Conservation (phyloP, 768 basidiomycete genomes). For the Tulasnella sp. region DNA sequence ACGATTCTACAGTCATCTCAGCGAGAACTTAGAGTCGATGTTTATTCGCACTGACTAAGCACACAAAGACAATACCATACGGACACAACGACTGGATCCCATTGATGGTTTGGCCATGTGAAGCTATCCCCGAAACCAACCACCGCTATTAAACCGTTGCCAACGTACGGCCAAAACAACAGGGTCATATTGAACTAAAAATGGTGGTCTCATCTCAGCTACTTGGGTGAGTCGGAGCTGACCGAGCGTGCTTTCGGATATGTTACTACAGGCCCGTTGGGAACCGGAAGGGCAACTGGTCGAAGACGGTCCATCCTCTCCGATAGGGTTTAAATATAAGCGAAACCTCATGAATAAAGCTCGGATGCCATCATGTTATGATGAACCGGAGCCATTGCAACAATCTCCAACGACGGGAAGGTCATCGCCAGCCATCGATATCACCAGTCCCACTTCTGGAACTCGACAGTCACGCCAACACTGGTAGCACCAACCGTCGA, state of each 20-base stretch:
- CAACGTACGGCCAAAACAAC: not conserved
- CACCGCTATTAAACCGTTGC: not conserved
- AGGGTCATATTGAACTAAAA: not conserved
- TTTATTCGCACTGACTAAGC: no score
- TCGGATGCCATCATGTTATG: no score
- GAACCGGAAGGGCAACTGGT: no score
- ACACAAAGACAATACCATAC: not conserved
- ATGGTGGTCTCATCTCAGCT: not conserved
- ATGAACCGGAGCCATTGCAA: no score
- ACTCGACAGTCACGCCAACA: not conserved
- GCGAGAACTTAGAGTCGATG: no score
- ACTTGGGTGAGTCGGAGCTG: no score
- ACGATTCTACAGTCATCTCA: no score
- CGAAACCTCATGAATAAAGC: no score
- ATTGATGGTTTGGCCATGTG: not conserved
- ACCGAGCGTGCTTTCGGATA: not conserved
- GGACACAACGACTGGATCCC: not conserved
- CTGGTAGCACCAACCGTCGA: not conserved
- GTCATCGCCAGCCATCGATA: not conserved
- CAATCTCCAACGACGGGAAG: not conserved
- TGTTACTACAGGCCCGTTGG: no score
- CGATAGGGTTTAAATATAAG: no score
- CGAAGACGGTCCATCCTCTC: no score
- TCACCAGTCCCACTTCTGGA: constrained; percentile 24
- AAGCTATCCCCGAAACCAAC: not conserved